Base-by-base conservation (phyloP, 345 rosid species). In the Salix dunnii region DNA sequence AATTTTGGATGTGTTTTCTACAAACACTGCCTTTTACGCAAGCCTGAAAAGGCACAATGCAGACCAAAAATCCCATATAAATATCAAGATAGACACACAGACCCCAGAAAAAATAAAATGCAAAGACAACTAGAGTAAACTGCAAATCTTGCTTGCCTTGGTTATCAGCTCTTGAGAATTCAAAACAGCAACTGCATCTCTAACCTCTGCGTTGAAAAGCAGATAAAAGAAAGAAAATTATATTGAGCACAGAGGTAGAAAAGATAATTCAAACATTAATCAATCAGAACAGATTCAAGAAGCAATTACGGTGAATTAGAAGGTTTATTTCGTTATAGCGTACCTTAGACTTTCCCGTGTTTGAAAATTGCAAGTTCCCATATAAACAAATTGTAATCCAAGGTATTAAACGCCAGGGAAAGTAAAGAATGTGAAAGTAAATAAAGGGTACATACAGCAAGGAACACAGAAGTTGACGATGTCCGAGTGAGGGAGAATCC, bases 141-240 rank as follows among this genome's bases (percentile, higher is more conserved):
- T 2, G 31, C 30, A 43, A 31, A 18, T 11, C 69, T 12, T 23
- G 68, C 80, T 14, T 51, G 67, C 84, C 84, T 77, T 77, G 27
- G 79, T 23, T 31, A 81, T 77, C 17, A 75, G 73, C 73, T 81
- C 77, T 21, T 74, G 75, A 20, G 84, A 80, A 72, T 68, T 77
- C 53, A 76, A 63, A 35, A 28, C 21, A 14, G 71, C 28, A 51
- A 81, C 77, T 16, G 77, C 67, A 62, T 77, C 80, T 68, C 73
- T 81, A 51, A 81, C 80, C 75, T 77, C 83, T 80, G 74, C 68
- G 72, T 27, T 55, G 27, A 46, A 48, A 51, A 79, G n/a, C 20
- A 21, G 18, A 35, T 4, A 10, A 23, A 70, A 7, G 2, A 65
- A 51, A 27, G 38, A 21, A 4, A 60, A 18, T 42, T 27, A 36